Evolutionary conservation across 495 filamentous ascomycete genomes (phyloP).

Genomic region (Penicillium canescens): DNA sequence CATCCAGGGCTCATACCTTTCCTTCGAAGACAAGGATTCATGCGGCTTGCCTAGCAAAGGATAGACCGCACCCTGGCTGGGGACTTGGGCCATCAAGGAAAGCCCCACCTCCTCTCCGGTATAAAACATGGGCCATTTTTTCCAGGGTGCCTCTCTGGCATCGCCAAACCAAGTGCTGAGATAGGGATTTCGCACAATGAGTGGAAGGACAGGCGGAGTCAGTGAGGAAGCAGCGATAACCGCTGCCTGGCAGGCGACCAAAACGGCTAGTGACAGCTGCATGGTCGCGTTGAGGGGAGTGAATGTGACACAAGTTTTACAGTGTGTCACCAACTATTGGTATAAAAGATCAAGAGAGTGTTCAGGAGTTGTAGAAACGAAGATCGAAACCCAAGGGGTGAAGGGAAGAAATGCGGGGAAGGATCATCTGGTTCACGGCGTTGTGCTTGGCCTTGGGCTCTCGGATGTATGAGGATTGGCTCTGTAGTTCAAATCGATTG

Average conservation of each 20-base stretch:
- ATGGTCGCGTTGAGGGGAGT: conserved; percentile 23
- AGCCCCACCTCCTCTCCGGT: conserved; percentile 85
- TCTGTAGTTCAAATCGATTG: too few species aligned
- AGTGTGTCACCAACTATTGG: too few species aligned
- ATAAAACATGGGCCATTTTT: conserved; percentile 93
- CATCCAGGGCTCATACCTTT: conserved; percentile 34
- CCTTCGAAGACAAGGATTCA: conserved; percentile 62
- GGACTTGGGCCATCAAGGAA: conserved; percentile 74
- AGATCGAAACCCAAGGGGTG: conserved; percentile 7
- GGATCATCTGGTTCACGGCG: not conserved
- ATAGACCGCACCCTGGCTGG: conserved; percentile 70
- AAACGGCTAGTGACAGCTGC: conserved; percentile 35
- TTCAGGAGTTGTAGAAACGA: not conserved
- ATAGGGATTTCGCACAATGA: conserved; percentile 91
- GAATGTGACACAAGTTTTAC: not conserved
- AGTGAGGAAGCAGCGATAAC: conserved; percentile 45
- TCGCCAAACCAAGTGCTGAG: conserved; percentile 82
- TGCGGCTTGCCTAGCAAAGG: conserved; percentile 86
- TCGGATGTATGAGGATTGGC: too few species aligned
- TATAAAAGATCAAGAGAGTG: not conserved
- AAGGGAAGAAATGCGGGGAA: conserved; percentile 7
- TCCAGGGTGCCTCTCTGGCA: conserved; percentile 83
- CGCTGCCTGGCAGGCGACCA: conserved; percentile 38
- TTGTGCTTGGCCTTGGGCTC: not conserved
- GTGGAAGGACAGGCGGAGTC: conserved; percentile 80